Evolutionary conservation across 768 basidiomycete genomes (phyloP), one percentile per base, ranked within the genome.

Genomic region (Cystofilobasidium bisporidii): DNA sequence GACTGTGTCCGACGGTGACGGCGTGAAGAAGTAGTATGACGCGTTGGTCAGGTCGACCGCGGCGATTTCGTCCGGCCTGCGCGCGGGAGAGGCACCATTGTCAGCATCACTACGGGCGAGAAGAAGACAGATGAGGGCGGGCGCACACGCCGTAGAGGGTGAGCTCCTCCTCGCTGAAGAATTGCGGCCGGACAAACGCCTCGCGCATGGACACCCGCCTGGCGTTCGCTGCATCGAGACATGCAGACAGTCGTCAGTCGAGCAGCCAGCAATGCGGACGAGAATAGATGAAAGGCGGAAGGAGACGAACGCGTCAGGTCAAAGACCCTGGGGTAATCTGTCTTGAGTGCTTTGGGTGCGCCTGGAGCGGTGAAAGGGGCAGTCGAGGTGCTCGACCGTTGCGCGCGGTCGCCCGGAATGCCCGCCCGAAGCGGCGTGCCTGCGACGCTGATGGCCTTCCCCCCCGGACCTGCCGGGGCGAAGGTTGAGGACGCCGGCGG

Each of bases 61-160:
- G 36, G 47, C 63, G 47, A 69, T 69, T 20, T 69, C 68, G 22
- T 64, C 63, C 8, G 68, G 68, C 24, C 68, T 69, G 33, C 14
- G 36, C 15, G 32, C 4, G 30, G 17, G 40, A 57, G n/a, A 45
- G 1, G n/a, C 30, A 40, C 1, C 41, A 47, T 2, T 22, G 26
- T 61, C 26, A 40, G 40, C 22, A 40, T 14, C 18, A 11, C 10
- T 20, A 36, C 20, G 40, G 10, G 11, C n/a, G n/a, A 61, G 40
- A 26, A 24, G 36, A 45, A 14, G 24, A 10, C 14, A 64, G n/a
- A n/a, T n/a, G n/a, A 32, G 26, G n/a, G 30, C 24, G 36, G 26
- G 55, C 68, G 17, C 24, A 69, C 68, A 69, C 38, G 20, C 33
- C 68, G 55, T 64, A 58, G 24, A 64, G 57, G 6, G 26, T 0